phyloP scores from a whole-genome alignment of 257 asterid genomes.

The Solanum peruvianum region DNA sequence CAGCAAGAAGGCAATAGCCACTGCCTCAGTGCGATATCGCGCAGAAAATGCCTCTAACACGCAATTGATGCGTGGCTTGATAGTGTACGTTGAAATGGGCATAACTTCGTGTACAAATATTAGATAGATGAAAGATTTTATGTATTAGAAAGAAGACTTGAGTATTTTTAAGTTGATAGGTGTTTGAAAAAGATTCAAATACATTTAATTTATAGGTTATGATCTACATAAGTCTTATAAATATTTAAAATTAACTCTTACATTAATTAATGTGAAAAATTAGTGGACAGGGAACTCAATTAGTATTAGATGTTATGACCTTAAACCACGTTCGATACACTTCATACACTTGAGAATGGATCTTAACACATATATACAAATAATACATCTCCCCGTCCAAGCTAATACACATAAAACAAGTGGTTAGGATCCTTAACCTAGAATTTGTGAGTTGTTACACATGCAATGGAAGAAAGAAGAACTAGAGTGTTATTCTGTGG shows the following conservation, averaged over 20 bases:
- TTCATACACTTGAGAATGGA: neutral
- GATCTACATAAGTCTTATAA: neutral
- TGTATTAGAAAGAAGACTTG: too few relatives aligned
- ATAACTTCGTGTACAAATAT: neutral
- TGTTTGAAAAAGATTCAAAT: neutral
- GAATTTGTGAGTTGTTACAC: too few relatives aligned
- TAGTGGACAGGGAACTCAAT: neutral
- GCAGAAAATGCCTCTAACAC: neutral
- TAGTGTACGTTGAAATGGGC: neutral
- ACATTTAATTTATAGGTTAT: neutral
- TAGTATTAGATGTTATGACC: neutral
- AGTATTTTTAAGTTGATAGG: too few relatives aligned
- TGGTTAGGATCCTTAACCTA: too few relatives aligned
- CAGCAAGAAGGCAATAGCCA: neutral
- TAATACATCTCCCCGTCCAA: too few relatives aligned
- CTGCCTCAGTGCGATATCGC: neutral
- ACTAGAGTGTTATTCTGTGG: neutral
- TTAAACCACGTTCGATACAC: neutral
- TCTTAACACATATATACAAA: neutral
- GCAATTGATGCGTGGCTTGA: neutral
- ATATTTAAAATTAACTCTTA: neutral
- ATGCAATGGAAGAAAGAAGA: neutral
- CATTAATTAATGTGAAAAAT: neutral
- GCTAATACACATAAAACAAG: too few relatives aligned
- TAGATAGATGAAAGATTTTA: neutral